phyloP scores from a whole-genome alignment of 2,329 filamentous ascomycete genomes.

The Claviceps africana region DNA sequence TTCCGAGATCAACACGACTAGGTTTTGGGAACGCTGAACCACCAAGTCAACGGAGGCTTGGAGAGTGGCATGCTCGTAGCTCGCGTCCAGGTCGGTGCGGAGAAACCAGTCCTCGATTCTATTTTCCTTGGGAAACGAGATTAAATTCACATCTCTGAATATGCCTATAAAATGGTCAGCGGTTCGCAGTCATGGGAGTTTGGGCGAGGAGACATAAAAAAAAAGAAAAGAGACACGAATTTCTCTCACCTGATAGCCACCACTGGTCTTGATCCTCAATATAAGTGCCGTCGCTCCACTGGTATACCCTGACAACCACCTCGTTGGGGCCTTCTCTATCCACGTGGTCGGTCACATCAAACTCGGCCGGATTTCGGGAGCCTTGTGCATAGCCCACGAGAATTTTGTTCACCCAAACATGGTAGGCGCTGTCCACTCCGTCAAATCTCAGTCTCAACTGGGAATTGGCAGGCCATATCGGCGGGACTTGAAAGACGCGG shows the following conservation, averaged over 20 bases:
- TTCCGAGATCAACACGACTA: constrained; percentile 32
- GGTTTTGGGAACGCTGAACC: constrained; percentile 17
- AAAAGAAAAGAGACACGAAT: too few relatives aligned
- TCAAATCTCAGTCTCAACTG: constrained; percentile 52
- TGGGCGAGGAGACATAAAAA: not conserved
- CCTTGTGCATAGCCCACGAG: constrained; percentile 54
- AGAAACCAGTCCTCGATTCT: constrained; percentile 46
- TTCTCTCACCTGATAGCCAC: constrained; percentile 40
- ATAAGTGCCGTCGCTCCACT: constrained; percentile 53
- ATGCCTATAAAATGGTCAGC: constrained; percentile 32
- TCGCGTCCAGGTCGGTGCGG: constrained; percentile 35
- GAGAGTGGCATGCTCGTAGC: constrained; percentile 37
- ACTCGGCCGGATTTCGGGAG: constrained; percentile 53
- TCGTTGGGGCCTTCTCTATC: constrained; percentile 30
- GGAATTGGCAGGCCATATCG: constrained; percentile 23
- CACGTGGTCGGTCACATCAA: constrained; percentile 44
- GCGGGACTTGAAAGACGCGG: constrained; percentile 37
- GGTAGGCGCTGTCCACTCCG: constrained; percentile 55
- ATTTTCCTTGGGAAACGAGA: constrained; percentile 35
- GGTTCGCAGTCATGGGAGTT: not conserved
- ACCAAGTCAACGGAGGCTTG: constrained; percentile 32
- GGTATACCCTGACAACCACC: constrained; percentile 48
- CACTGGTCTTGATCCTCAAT: constrained; percentile 57
- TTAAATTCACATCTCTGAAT: constrained; percentile 51
- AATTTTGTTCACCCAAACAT: constrained; percentile 50